Conservation (phyloP, 139 green algal species). For the Chlamydomonas incerta region DNA sequence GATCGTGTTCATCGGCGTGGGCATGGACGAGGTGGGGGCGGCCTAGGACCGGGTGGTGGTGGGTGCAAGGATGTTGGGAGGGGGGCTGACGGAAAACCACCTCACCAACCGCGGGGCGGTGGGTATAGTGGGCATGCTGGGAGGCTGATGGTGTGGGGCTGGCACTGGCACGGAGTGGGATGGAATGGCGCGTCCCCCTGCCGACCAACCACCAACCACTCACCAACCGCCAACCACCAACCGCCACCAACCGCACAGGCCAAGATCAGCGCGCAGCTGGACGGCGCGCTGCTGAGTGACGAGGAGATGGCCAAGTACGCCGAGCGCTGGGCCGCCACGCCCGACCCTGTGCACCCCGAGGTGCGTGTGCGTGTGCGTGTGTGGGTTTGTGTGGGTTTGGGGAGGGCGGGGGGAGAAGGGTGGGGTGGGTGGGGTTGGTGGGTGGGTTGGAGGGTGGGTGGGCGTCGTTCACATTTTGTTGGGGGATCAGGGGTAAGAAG, state of each 20-base stretch:
- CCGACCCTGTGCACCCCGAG: conserved; percentile 48
- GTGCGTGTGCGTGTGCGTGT: no score
- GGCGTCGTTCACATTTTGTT: no score
- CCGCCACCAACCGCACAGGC: background rate
- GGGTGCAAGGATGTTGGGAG: background rate
- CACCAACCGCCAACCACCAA: background rate
- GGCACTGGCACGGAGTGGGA: no score
- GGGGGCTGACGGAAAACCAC: no score
- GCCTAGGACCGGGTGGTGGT: background rate
- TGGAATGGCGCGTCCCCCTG: no score
- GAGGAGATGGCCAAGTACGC: conserved; percentile 81
- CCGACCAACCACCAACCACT: background rate
- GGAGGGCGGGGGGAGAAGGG: background rate
- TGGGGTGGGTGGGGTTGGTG: no score
- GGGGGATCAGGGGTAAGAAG: no score
- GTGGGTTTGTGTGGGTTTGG: no score
- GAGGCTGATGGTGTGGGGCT: no score
- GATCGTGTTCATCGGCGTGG: conserved; percentile 94
- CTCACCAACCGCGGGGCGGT: no score
- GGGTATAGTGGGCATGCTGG: no score
- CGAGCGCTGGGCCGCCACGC: conserved; percentile 54
- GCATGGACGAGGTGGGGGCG: conserved; percentile 77
- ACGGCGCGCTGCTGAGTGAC: conserved; percentile 85
- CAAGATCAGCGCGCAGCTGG: conserved; percentile 86
- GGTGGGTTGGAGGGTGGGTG: no score